Evolutionary conservation across 139 green algal species (phyloP).

Genomic region (Chara braunii): DNA sequence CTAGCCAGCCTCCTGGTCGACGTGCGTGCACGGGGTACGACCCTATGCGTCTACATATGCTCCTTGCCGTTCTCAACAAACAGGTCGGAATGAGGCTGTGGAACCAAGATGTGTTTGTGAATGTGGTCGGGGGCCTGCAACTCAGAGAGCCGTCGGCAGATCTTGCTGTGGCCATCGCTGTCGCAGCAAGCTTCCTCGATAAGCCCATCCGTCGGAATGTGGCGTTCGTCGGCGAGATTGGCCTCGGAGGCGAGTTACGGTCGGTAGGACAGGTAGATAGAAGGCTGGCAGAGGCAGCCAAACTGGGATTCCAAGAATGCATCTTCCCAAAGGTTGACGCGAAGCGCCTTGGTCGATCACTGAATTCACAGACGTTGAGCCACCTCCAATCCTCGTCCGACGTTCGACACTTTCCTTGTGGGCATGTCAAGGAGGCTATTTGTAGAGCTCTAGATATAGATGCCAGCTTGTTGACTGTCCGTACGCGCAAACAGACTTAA

Average conservation of each 20-base stretch:
- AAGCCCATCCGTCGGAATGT: slow-evolving; percentile 40
- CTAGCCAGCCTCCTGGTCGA: slow-evolving; percentile 2
- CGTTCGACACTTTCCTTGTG: too few relatives aligned
- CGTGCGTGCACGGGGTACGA: slow-evolving; percentile 52
- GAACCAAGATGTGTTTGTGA: slow-evolving; percentile 56
- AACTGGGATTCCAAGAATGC: slow-evolving; percentile 64
- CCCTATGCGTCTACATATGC: slow-evolving; percentile 56
- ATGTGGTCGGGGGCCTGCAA: slow-evolving; percentile 61
- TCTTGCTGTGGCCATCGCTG: slow-evolving; percentile 58
- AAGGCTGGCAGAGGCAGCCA: slow-evolving; percentile 52
- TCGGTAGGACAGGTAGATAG: slow-evolving; percentile 48
- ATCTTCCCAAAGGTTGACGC: too few relatives aligned
- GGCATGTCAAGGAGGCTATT: too few relatives aligned
- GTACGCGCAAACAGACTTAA: too few relatives aligned
- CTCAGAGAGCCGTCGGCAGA: slow-evolving; percentile 61
- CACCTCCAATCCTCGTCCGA: too few relatives aligned
- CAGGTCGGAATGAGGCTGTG: slow-evolving; percentile 9
- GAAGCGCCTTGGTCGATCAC: too few relatives aligned
- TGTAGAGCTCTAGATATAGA: too few relatives aligned
- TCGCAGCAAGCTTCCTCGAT: slow-evolving; percentile 50
- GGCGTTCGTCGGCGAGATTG: slow-evolving; percentile 64
- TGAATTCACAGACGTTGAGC: too few relatives aligned
- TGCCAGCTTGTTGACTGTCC: too few relatives aligned
- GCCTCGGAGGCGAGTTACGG: slow-evolving; percentile 65
- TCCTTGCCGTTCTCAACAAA: slow-evolving; percentile 70